Conservation (phyloP, 1,139 yeast species). For the Pichia sp. region DNA sequence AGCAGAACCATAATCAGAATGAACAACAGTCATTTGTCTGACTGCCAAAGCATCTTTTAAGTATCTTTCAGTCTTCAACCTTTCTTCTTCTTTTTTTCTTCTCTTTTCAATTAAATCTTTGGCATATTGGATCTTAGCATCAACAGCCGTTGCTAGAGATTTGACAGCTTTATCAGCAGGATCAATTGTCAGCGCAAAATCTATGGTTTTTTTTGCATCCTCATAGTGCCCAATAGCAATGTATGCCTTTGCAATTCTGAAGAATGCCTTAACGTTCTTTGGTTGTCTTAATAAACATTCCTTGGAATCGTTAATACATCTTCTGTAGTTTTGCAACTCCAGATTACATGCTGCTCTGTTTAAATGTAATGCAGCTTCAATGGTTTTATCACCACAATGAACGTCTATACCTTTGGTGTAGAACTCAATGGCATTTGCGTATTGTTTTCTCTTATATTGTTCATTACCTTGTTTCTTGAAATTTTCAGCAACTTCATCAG, state of each 20-base stretch:
- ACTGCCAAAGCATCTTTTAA: conserved; percentile 48
- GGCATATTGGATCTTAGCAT: conserved; percentile 31
- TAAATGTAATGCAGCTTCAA: conserved; percentile 59
- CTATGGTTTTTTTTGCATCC: conserved; percentile 63
- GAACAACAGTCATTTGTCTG: conserved; percentile 47
- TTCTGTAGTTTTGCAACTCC: conserved; percentile 75
- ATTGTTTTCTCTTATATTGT: conserved; percentile 63
- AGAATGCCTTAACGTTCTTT: conserved; percentile 74
- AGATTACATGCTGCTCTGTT: conserved; percentile 92
- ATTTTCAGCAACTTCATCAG: conserved; percentile 82
- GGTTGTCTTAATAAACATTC: conserved; percentile 62
- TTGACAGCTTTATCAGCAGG: conserved; percentile 49
- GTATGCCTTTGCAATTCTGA: conserved; percentile 78
- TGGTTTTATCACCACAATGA: conserved; percentile 46
- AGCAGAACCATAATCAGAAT: conserved; percentile 47
- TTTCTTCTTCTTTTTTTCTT: conserved; percentile 25
- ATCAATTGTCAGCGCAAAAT: conserved; percentile 60
- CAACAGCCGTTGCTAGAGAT: conserved; percentile 36
- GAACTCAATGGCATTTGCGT: conserved; percentile 65
- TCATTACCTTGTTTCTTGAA: conserved; percentile 94
- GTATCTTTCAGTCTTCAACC: conserved; percentile 33
- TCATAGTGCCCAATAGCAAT: conserved; percentile 57
- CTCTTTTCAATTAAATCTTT: conserved; percentile 23
- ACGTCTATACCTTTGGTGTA: conserved; percentile 78
- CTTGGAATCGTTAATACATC: conserved; percentile 82